phyloP scores from a whole-genome alignment of 371 early-diverging fungal species.

The Rhizopus arrhizus region DNA sequence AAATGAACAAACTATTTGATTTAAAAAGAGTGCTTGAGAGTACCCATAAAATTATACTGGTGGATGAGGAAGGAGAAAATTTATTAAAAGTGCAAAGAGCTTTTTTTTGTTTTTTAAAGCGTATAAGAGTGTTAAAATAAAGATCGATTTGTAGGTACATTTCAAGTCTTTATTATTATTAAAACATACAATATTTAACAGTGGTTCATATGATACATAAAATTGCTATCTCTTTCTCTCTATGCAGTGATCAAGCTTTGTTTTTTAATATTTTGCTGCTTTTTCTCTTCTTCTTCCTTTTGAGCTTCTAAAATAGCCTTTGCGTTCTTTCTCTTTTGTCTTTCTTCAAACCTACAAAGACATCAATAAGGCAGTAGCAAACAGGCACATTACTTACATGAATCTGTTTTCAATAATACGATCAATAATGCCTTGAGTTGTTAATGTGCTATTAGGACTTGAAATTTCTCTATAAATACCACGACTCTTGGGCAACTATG shows the following conservation, averaged over 20 bases:
- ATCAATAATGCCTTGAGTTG: conserved; percentile 83
- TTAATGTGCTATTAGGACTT: conserved; percentile 72
- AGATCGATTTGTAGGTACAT: no score
- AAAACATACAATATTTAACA: no score
- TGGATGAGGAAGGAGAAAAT: no score
- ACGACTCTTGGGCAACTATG: conserved; percentile 67
- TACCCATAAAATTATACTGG: no score
- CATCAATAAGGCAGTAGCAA: neutral
- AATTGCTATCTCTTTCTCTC: neutral
- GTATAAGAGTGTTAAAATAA: no score
- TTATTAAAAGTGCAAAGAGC: no score
- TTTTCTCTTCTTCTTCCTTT: conserved; percentile 59
- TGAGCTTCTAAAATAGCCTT: conserved; percentile 71
- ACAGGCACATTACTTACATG: conserved; percentile 56
- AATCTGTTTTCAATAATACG: conserved; percentile 86
- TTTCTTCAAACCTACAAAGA: conserved; percentile 60
- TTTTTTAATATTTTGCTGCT: conserved; percentile 25
- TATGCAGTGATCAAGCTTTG: conserved; percentile 5
- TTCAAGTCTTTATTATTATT: no score
- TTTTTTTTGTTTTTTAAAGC: no score
- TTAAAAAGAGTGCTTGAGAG: no score
- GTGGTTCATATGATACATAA: neutral
- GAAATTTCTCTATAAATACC: conserved; percentile 78
- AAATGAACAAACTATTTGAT: no score
- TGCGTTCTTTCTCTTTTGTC: conserved; percentile 73